Base-by-base conservation (phyloP, 192 early-diverging fungal species). In the Mortierella alpina region DNA sequence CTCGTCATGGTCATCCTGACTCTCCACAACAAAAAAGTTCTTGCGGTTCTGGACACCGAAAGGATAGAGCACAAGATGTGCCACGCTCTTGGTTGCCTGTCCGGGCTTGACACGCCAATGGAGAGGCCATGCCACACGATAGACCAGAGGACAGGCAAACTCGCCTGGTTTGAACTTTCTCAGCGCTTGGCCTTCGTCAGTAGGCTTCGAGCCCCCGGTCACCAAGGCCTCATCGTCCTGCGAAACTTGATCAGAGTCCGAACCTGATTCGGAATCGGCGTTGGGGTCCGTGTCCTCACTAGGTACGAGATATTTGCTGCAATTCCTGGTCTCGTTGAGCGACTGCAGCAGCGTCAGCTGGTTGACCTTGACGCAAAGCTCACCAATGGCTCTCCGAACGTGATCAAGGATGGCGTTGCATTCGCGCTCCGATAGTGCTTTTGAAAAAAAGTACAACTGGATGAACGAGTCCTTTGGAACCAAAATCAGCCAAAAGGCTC, bases 81-180 rank as follows among this genome's bases (percentile, higher is more conserved):
- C 72, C 8, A 94, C 79, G 22, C 74, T 84, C 50, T 83, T 92
- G 14, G 92, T 66, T 5, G 93, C 95, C 53, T 90, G 84, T 18
- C 84, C 82, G 3, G 92, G 88, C 55, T 85, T 85, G 52, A 96
- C 82, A 18, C 95, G 86, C 90, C 92, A 94, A 72, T 95, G 93
- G 1, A 96, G 59, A 6, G 92, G 88, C 72, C 95, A 93, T 8
- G 66, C 67, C 47, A 85, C 86, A 40, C 78, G 82, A 66, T 89
- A 92, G 7, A 95, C 89, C 9, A 89, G 65, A 0, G 87, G 87
- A 55, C 94, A 96, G 10, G 90, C 87, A 77, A 95, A 93, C 58
- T 92, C 89, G 5, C 91, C 92, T 11, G 86, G 85, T 11, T 67
- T 66, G 56, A 90, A 90, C 15, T 87, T 85, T 40, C 83, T 75